A percentile compares a stretch with the other conserved stretches of the same genome.
Conservation (phyloP, 805 yeast species). For the Candida boleticola region DNA sequence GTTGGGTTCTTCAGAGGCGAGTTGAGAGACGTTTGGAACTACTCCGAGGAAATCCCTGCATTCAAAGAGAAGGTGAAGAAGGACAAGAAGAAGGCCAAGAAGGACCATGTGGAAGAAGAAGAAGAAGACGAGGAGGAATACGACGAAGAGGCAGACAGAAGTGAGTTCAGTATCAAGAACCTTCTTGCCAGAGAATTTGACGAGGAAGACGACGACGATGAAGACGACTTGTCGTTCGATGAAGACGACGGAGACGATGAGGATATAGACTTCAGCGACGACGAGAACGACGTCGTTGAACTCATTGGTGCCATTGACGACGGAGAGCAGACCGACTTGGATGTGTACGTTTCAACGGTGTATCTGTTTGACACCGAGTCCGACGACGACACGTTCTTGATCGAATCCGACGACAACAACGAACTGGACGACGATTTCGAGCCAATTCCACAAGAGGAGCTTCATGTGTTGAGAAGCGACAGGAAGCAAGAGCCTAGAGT, state of each 20-base stretch:
- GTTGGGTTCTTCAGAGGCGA: constrained; percentile 44
- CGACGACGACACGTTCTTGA: constrained; percentile 16
- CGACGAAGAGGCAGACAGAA: too few species aligned
- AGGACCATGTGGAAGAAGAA: too few species aligned
- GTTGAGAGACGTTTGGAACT: constrained; percentile 37
- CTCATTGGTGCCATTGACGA: constrained; percentile 14
- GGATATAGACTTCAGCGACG: constrained; percentile 7
- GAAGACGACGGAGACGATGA: constrained; percentile 7
- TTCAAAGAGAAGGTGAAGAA: constrained; percentile 7
- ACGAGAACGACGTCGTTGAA: constrained; percentile 15
- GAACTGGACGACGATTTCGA: constrained; percentile 6
- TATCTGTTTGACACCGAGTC: constrained; percentile 4
- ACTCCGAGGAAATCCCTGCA: constrained; percentile 25
- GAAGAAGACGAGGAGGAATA: too few species aligned
- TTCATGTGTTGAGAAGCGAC: constrained; percentile 6
- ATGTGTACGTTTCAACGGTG: not conserved
- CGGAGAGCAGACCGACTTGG: constrained; percentile 9
- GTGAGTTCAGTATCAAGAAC: too few species aligned
- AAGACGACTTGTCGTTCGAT: constrained; percentile 8
- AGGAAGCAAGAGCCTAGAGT: constrained; percentile 7
- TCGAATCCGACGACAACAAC: constrained; percentile 14
- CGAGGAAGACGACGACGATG: constrained; percentile 6
- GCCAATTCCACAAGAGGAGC: constrained; percentile 6
- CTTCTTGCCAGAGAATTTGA: constrained; percentile 3
- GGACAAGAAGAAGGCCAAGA: constrained; percentile 1